Percentiles rank a stretch among this genome's conserved stretches.
Evolutionary conservation across 2,329 filamentous ascomycete genomes (phyloP).

Genomic region (Dothidotthia symphoricarpi): DNA sequence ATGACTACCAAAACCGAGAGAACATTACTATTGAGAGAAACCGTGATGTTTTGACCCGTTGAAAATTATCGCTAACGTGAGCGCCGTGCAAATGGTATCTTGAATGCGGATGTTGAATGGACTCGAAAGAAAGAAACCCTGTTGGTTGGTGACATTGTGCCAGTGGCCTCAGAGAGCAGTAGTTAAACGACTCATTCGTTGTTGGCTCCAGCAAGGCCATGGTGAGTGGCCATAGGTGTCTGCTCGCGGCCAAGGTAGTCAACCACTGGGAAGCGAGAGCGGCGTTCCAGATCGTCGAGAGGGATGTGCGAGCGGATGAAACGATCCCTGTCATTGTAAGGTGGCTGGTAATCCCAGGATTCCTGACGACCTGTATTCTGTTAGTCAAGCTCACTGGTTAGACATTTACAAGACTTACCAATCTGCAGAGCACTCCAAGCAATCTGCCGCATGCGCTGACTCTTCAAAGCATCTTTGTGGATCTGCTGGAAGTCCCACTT

Average conservation of each 20-base stretch:
- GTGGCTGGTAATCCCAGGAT: conserved; percentile 82
- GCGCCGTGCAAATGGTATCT: no score
- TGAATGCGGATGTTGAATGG: no score
- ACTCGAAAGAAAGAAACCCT: no score
- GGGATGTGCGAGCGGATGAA: conserved; percentile 79
- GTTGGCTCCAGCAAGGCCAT: conserved; percentile 36
- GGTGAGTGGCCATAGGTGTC: conserved; percentile 34
- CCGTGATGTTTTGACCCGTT: no score
- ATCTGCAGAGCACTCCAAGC: conserved; percentile 77
- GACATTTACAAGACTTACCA: conserved; percentile 52
- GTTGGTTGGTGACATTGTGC: no score
- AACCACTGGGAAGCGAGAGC: conserved; percentile 66
- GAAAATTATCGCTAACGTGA: no score
- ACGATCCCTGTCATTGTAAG: conserved; percentile 66
- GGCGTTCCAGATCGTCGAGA: conserved; percentile 75
- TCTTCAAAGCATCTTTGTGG: conserved; percentile 68
- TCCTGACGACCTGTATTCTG: conserved; percentile 45
- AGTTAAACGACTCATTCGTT: conserved; percentile 26
- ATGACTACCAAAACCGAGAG: no score
- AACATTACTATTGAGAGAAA: no score
- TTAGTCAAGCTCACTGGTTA: conserved; percentile 5
- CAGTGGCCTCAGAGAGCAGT: no score
- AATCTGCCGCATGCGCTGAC: conserved; percentile 74
- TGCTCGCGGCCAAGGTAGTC: conserved; percentile 45
- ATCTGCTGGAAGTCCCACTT: conserved; percentile 83